These are phyloP conservation scores for Dactylonectria estremocensis DNA, from an alignment of 2,329 filamentous ascomycete species.

Conservation along the genomic window DNA sequence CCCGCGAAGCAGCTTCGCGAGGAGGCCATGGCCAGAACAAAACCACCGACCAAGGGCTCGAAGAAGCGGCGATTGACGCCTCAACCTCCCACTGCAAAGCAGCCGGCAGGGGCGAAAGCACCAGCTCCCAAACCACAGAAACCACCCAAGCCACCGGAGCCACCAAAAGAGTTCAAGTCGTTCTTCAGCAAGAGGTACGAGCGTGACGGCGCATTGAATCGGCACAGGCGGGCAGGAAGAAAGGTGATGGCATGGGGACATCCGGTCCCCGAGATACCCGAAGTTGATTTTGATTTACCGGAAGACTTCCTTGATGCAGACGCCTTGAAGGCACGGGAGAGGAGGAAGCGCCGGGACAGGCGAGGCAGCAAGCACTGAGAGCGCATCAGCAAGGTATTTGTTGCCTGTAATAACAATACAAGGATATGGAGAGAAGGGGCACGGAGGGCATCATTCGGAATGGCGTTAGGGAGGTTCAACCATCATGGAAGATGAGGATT, in stretches of 20 bases:
- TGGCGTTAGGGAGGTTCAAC: constrained; percentile 25
- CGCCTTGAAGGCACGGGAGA: constrained; percentile 70
- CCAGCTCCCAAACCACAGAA: constrained; percentile 40
- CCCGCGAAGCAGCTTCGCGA: constrained; percentile 81
- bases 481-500: constrained; percentile 18
- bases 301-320: constrained; percentile 73
- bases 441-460: constrained; percentile 15
- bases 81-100: constrained; percentile 41
- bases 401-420: constrained; percentile 40
- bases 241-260: constrained; percentile 86
- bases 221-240: constrained; percentile 77
- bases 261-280: constrained; percentile 79
- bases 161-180: constrained; percentile 80
- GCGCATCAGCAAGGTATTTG: constrained; percentile 22
- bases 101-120: constrained; percentile 13
- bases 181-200: constrained; percentile 88
- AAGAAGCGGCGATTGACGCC: constrained; percentile 51
- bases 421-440: constrained; percentile 15
- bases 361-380: constrained; percentile 63
- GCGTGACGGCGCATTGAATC: constrained; percentile 84
- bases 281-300: constrained; percentile 83
- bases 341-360: constrained; percentile 74
- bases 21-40: constrained; percentile 74
- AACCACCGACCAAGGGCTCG: constrained; percentile 55
- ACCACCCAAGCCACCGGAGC: constrained; percentile 54